A percentile compares a stretch with the other conserved stretches of the same genome.
Conservation (phyloP, 2,329 filamentous ascomycete species). For the Claviceps cyperi region DNA sequence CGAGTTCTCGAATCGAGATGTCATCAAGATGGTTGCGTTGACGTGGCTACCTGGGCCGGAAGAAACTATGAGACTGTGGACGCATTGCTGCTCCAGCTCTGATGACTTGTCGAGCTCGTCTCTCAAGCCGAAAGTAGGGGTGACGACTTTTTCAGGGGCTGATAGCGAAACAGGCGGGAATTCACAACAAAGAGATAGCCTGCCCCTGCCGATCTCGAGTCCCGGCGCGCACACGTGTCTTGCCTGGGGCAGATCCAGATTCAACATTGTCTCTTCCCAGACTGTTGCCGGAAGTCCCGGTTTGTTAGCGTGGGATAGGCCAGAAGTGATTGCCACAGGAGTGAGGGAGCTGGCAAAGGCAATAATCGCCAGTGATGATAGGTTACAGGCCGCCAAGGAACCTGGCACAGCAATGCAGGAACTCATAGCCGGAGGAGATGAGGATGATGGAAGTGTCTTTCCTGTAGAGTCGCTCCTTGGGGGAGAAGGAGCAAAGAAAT, state of each 20-base stretch:
- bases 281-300: constrained; percentile 26
- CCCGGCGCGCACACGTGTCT: constrained; percentile 28
- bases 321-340: constrained; percentile 29
- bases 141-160: constrained; percentile 32
- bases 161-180: constrained; percentile 8
- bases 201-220: constrained; percentile 11
- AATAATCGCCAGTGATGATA: constrained; percentile 22
- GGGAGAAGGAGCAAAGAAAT: background rate
- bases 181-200: background rate
- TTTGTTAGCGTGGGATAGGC: constrained; percentile 33
- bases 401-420: constrained; percentile 18
- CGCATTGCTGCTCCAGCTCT: constrained; percentile 24
- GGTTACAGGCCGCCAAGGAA: constrained; percentile 17
- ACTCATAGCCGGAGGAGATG: constrained; percentile 20
- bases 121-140: constrained; percentile 24
- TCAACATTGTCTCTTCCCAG: constrained; percentile 27
- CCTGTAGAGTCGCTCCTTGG: background rate
- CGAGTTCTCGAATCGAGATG: constrained; percentile 32
- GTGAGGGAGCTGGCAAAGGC: constrained; percentile 25
- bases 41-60: constrained; percentile 56
- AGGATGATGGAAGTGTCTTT: background rate
- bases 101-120: constrained; percentile 11
- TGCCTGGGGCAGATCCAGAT: constrained; percentile 31
- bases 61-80: constrained; percentile 41
- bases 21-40: constrained; percentile 46